A percentile compares a stretch with the other conserved stretches of the same genome.
phyloP scores from a whole-genome alignment of 164 flowering plant species.

The Cinnamomum chago region DNA sequence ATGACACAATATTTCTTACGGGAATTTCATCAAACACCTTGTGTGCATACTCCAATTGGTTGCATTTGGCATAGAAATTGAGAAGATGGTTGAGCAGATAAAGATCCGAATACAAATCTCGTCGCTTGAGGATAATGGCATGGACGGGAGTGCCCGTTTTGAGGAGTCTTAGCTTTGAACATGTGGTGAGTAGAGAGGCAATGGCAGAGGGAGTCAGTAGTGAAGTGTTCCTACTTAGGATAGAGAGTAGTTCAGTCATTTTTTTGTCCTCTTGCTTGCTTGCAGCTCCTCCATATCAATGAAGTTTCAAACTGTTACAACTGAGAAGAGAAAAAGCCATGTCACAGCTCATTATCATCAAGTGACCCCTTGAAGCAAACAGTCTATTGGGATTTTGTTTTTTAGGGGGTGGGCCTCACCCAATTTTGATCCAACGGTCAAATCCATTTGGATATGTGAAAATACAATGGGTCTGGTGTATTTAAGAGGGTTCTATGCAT shows the following conservation, averaged over 20 bases:
- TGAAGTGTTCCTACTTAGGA: neutral
- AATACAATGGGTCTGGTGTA: too few relatives aligned
- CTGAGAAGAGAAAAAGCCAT: too few relatives aligned
- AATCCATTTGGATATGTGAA: too few relatives aligned
- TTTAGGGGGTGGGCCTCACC: too few relatives aligned
- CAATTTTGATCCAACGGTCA: too few relatives aligned
- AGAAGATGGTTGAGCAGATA: conserved; percentile 52
- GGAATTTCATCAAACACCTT: conserved; percentile 57
- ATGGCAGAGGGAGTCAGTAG: neutral
- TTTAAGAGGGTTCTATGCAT: too few relatives aligned
- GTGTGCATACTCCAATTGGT: conserved; percentile 28
- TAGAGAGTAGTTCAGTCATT: conserved; percentile 1
- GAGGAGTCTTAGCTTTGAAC: conserved; percentile 8
- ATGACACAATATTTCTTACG: conserved; percentile 51
- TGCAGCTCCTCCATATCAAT: too few relatives aligned
- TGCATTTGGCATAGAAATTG: conserved; percentile 62
- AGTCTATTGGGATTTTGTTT: too few relatives aligned
- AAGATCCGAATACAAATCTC: conserved; percentile 22
- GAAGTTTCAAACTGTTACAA: too few relatives aligned
- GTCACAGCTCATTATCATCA: too few relatives aligned
- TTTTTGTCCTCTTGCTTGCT: neutral
- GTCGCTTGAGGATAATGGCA: conserved; percentile 37
- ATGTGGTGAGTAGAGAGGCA: conserved; percentile 10
- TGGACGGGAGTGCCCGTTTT: conserved; percentile 31
- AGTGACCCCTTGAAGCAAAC: too few relatives aligned